Conservation (phyloP, 192 early-diverging fungal genomes). For the Coemansia reversa region DNA sequence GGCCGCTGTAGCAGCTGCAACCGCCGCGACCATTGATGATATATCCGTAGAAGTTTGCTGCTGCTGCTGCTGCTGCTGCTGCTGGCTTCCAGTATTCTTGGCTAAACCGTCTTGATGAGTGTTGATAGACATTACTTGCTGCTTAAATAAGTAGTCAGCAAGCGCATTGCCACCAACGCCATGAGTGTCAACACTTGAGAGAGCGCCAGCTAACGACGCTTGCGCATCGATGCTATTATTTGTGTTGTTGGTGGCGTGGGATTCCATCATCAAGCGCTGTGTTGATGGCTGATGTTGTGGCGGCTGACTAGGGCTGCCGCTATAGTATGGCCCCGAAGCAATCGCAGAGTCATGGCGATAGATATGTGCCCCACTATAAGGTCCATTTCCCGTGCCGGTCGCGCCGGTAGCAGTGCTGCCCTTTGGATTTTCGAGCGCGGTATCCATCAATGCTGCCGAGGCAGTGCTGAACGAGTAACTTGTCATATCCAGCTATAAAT, state of each 20-base stretch:
- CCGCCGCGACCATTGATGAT: conserved; percentile 43
- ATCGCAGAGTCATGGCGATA: conserved; percentile 35
- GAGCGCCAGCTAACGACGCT: conserved; percentile 13
- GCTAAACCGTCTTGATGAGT: background rate
- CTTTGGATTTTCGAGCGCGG: conserved; percentile 18
- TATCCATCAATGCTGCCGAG: conserved; percentile 31
- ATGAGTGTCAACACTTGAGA: conserved; percentile 18
- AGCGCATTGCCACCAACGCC: conserved; percentile 21
- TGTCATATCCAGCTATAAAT: conserved; percentile 21
- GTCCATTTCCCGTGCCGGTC: background rate
- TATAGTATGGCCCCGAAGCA: conserved; percentile 12
- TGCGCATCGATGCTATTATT: conserved; percentile 5
- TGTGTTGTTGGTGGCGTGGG: conserved; percentile 14
- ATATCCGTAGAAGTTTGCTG: conserved; percentile 22
- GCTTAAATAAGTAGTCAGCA: conserved; percentile 50
- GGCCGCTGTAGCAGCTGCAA: conserved; percentile 30
- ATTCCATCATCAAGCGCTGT: background rate
- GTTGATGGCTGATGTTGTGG: conserved; percentile 10
- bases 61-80: conserved; percentile 17
- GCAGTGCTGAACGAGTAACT: conserved; percentile 47
- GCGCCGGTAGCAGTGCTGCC: conserved; percentile 1
- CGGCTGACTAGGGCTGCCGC: conserved; percentile 11
- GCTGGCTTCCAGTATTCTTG: conserved; percentile 9
- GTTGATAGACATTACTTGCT: conserved; percentile 24
- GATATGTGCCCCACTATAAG: conserved; percentile 26